Base-by-base conservation (phyloP, 257 asterid genomes). In the Verbena officinalis region DNA sequence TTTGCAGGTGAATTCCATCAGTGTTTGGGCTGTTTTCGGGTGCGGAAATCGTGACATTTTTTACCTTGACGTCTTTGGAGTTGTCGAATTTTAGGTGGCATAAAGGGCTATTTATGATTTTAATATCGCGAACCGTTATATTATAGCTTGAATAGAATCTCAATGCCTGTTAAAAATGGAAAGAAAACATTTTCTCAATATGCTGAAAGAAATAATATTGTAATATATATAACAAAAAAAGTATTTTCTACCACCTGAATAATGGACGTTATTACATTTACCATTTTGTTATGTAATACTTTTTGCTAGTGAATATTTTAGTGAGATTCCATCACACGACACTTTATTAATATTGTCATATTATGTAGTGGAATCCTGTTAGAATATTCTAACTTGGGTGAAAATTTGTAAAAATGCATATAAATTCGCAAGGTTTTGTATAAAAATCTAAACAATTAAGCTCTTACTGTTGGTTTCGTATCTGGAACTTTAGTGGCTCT, bases 1-100 rank as follows among this genome's bases (percentile, higher is more conserved):
- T 90, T 42, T 90, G 97, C 44, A 87, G 83, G 69, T 90, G 97
- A 76, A 90, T 87, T 22, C 97, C 97, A 39, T 90, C 97, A 0
- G 97, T 90, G 71, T 87, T 90, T 24, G 88, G 85, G 74, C 97
- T 90, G 66, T 8, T 62, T 65, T 76, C 90, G 1, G 97, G 96
- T 11, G 97, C 80, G 60, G 84, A 83, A 33, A 90, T 87, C 19
- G 96, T 82, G n/a, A 90, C 72, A 4, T 87, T 85, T 6, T 79
- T 49, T 34, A 90, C 80, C 60, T 74, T 71, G 12, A 85, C 86
- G 6, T 84, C 81, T 60, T 68, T 70, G 3, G 89, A 85, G 72
- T 81, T 67, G 77, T 90, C 96, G 63, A 90, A 90, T 64, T 90
- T 90, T 4, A 90, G 75, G 71, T 90, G 97, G 59, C 97, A 90